Conservation (phyloP, 345 rosid species). For the Brassica juncea region DNA sequence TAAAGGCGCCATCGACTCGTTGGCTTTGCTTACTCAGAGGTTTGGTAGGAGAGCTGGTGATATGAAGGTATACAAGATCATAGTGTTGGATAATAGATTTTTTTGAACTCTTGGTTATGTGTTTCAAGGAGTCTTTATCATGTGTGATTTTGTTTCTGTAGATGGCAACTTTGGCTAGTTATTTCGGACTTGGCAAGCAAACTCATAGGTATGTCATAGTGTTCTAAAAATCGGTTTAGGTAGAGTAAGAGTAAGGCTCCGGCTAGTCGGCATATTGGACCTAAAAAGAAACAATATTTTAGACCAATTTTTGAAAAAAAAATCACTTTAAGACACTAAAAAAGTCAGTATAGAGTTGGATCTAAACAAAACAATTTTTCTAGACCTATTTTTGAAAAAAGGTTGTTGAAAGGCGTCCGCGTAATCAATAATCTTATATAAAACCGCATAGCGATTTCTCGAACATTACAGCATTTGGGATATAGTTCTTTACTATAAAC, state of each 20-base stretch:
- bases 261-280: no score
- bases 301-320: no score
- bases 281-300: no score
- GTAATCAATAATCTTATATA: not conserved
- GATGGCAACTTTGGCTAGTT: slow-evolving; percentile 88
- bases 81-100: not conserved
- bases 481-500: not conserved
- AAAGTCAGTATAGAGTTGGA: no score
- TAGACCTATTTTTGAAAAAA: no score
- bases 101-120: not conserved
- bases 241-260: no score
- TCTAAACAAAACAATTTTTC: no score
- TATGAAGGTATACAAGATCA: slow-evolving; percentile 62
- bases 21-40: slow-evolving; percentile 66
- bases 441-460: not conserved
- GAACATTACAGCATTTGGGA: not conserved
- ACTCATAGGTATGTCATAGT: slow-evolving; percentile 58
- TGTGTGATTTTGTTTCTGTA: slow-evolving; percentile 35
- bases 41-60: slow-evolving; percentile 93
- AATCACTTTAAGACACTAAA: no score
- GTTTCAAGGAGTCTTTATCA: not conserved
- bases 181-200: slow-evolving; percentile 86
- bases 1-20: slow-evolving; percentile 71
- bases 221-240: not conserved
- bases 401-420: not conserved